These are phyloP conservation scores for Stephania cephalantha DNA, from an alignment of 164 flowering plant species.

Conservation along the genomic window DNA sequence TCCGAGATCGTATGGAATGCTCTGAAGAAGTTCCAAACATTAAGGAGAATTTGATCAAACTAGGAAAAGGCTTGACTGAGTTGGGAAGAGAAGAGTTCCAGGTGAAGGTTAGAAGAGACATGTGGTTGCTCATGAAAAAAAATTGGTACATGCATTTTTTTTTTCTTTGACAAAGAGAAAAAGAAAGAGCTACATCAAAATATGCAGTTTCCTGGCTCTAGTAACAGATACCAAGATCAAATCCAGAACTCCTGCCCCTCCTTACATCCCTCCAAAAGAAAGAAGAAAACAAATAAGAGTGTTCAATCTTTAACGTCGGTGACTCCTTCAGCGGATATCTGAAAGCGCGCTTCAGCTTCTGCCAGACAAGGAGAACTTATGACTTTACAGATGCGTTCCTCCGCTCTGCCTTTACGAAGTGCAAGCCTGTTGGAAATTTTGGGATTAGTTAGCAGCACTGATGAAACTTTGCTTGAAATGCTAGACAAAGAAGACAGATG, in stretches of 20 bases:
- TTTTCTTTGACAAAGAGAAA: neutral
- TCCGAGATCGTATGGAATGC: neutral
- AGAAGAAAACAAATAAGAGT: neutral
- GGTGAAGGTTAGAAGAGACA: neutral
- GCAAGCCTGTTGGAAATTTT: conserved; percentile 50
- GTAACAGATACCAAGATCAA: neutral
- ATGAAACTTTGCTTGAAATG: neutral
- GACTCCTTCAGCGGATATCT: conserved; percentile 78
- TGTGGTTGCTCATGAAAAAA: no score
- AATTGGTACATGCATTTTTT: neutral
- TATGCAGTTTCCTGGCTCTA: neutral
- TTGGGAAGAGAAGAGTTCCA: neutral
- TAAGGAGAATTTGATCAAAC: neutral
- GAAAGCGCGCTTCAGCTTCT: conserved; percentile 96
- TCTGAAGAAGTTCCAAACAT: neutral
- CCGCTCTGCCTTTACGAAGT: conserved; percentile 85
- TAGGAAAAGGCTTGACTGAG: neutral
- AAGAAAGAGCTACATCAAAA: neutral
- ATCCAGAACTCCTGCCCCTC: neutral
- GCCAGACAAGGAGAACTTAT: conserved; percentile 94
- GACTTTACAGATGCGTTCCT: conserved; percentile 92
- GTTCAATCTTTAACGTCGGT: conserved; percentile 82
- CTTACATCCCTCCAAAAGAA: neutral
- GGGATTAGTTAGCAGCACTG: neutral
- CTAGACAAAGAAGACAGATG: neutral